Conservation (phyloP, 148 eudicot genomes). For the Chenopodium quinoa region DNA sequence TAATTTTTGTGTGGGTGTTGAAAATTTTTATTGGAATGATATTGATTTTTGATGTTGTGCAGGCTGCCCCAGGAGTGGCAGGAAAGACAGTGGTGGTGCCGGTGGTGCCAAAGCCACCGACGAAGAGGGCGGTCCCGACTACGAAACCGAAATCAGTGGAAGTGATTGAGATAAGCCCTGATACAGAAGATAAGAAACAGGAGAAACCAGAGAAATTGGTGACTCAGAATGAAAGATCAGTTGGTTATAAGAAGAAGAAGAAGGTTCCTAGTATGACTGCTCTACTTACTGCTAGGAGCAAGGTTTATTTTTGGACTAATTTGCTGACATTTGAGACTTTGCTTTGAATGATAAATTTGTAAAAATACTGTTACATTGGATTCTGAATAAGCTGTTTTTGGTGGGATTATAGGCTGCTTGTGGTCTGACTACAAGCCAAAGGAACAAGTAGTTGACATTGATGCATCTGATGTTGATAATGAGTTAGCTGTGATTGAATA, state of each 20-base stretch:
- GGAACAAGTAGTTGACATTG: conserved; percentile 54
- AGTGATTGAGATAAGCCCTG: conserved; percentile 74
- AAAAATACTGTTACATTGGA: background rate
- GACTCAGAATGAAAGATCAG: conserved; percentile 29
- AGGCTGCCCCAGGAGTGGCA: conserved; percentile 22
- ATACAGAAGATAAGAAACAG: conserved; percentile 38
- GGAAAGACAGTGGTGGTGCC: conserved; percentile 18
- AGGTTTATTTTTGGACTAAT: conserved; percentile 34
- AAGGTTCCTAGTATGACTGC: conserved; percentile 42
- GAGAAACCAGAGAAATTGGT: conserved; percentile 21
- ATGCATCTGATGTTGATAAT: conserved; percentile 59
- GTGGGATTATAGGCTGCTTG: conserved; percentile 51
- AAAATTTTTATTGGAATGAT: background rate
- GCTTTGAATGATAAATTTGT: conserved; percentile 14
- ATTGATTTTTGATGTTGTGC: conserved; percentile 11
- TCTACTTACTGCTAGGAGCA: conserved; percentile 75
- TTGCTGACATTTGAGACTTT: background rate
- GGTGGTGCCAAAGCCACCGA: conserved; percentile 31
- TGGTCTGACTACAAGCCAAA: conserved; percentile 52
- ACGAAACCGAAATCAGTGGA: conserved; percentile 46
- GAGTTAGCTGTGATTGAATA: conserved; percentile 86
- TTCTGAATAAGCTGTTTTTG: background rate
- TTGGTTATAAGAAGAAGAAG: conserved; percentile 36
- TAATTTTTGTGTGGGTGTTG: background rate
- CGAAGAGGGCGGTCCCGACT: conserved; percentile 37